Conservation (phyloP, 148 eudicot species). For the Cornus kousa region DNA sequence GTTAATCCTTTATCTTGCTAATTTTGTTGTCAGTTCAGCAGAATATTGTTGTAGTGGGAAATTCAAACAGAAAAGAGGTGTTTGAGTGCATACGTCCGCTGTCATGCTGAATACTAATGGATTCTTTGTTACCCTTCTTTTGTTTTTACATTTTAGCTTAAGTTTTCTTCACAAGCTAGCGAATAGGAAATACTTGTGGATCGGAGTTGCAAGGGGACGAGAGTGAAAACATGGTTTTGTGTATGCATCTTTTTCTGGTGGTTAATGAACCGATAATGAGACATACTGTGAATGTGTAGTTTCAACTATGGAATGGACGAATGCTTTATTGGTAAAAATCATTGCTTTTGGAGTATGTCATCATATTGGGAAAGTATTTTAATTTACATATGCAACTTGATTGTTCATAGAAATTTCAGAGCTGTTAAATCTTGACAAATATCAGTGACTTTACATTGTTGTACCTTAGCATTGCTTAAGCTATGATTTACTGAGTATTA, state of each 20-base stretch:
- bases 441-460: neutral
- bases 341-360: neutral
- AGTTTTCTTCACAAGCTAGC: too few relatives aligned
- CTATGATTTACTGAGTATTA: neutral
- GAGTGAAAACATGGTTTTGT: neutral
- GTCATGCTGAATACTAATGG: neutral
- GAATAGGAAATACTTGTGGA: too few relatives aligned
- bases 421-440: neutral
- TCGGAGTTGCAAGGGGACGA: neutral
- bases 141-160: too few relatives aligned
- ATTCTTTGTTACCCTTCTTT: too few relatives aligned
- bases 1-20: neutral
- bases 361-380: neutral
- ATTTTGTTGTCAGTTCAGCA: neutral
- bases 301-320: neutral
- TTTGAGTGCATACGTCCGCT: neutral
- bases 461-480: neutral
- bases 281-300: neutral
- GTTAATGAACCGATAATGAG: neutral
- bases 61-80: neutral
- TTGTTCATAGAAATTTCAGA: neutral
- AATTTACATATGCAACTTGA: neutral
- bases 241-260: neutral
- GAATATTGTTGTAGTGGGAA: neutral
- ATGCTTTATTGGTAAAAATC: neutral